A percentile compares a stretch with the other conserved stretches of the same genome.
Conservation (phyloP, 1,284 basidiomycete genomes). For the Pisolithus thermaeus region DNA sequence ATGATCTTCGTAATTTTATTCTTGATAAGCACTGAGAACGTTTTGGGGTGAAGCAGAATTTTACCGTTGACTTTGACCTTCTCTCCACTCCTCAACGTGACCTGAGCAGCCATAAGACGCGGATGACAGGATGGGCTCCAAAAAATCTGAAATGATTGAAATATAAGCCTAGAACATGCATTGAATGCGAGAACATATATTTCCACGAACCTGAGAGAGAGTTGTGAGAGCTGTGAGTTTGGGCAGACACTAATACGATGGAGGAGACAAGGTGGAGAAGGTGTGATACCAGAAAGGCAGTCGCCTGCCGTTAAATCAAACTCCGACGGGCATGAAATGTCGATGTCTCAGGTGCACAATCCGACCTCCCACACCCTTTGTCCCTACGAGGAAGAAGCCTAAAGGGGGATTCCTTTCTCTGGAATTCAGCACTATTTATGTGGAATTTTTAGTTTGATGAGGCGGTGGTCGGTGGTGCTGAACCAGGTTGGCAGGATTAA, state of each 20-base stretch:
- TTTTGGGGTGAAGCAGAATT: slow-evolving; percentile 22
- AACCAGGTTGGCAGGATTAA: not conserved
- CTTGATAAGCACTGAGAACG: slow-evolving; percentile 15
- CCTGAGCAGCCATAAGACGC: slow-evolving; percentile 24
- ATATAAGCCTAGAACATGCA: slow-evolving; percentile 1
- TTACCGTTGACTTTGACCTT: slow-evolving; percentile 79
- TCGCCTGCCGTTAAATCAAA: slow-evolving; percentile 29
- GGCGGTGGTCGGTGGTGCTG: no score
- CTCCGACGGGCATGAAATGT: slow-evolving; percentile 32
- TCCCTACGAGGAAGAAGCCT: not conserved
- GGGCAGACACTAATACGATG: slow-evolving; percentile 21
- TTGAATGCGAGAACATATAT: slow-evolving; percentile 8
- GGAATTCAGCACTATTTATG: not conserved
- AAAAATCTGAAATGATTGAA: slow-evolving; percentile 22
- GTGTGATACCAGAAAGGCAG: slow-evolving; percentile 27
- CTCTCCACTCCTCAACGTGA: slow-evolving; percentile 67
- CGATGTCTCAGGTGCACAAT: slow-evolving; percentile 2
- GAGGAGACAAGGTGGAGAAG: slow-evolving; percentile 32
- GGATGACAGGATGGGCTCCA: slow-evolving; percentile 7
- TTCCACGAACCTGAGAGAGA: slow-evolving; percentile 19
- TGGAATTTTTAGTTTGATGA: not conserved
- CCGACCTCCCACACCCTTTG: not conserved
- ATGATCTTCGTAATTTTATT: slow-evolving; percentile 63
- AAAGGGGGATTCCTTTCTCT: not conserved
- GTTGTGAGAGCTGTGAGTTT: slow-evolving; percentile 16